Evolutionary conservation across 2,329 filamentous ascomycete genomes (phyloP).

Genomic region (Zarea fungicola): DNA sequence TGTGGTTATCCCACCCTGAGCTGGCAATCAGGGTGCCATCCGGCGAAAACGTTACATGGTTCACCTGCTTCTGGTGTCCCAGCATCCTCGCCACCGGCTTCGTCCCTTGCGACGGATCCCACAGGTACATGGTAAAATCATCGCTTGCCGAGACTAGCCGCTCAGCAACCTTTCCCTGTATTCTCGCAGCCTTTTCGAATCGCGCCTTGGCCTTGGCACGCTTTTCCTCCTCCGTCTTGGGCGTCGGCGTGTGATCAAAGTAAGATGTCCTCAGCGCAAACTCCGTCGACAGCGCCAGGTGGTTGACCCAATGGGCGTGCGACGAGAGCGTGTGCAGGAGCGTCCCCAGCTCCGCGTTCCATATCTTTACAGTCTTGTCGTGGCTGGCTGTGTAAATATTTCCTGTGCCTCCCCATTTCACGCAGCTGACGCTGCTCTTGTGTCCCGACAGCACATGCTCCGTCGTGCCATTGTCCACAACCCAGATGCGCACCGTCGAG

Average conservation of each 20-base stretch:
- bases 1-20: conserved; percentile 88
- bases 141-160: conserved; percentile 85
- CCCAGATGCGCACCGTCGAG: conserved; percentile 81
- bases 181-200: conserved; percentile 78
- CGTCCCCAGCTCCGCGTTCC: conserved; percentile 75
- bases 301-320: conserved; percentile 94
- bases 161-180: conserved; percentile 73
- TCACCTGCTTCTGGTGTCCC: conserved; percentile 96
- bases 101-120: conserved; percentile 71
- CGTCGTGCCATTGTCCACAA: conserved; percentile 69
- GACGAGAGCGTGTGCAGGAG: conserved; percentile 72
- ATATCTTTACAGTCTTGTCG: conserved; percentile 89
- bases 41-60: conserved; percentile 90
- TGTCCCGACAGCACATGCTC: conserved; percentile 85
- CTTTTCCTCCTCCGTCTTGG: conserved; percentile 64
- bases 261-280: conserved; percentile 81
- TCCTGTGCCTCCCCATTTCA: conserved; percentile 90
- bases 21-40: conserved; percentile 85
- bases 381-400: conserved; percentile 79
- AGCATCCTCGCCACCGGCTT: conserved; percentile 84
- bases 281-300: conserved; percentile 88
- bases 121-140: conserved; percentile 94
- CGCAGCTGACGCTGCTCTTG: conserved; percentile 82
- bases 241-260: conserved; percentile 73
- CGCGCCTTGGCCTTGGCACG: conserved; percentile 69